A percentile compares a stretch with the other conserved stretches of the same genome.
Conservation (phyloP, 2,329 filamentous ascomycete species). For the Talaromyces pinophilus region DNA sequence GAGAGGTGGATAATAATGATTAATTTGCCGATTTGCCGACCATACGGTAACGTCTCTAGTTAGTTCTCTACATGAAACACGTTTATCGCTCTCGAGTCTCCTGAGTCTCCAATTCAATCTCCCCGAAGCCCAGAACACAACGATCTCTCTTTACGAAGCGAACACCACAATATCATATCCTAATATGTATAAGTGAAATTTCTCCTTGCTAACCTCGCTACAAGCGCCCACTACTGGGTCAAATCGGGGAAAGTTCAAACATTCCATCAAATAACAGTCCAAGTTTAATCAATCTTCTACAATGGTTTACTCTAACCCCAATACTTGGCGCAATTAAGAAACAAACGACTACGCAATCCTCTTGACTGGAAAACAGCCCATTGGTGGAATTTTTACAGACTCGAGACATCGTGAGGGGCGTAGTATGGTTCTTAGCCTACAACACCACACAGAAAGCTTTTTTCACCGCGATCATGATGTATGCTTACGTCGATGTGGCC, state of each 20-base stretch:
- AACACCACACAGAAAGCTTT: not conserved
- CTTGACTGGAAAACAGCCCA: not conserved
- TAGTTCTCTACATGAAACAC: not conserved
- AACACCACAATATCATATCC: not conserved
- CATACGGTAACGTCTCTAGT: too few relatives aligned
- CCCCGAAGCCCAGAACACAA: not conserved
- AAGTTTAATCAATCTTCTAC: not conserved
- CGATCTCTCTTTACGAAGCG: not conserved
- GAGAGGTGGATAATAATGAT: not conserved
- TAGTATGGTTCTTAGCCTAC: not conserved
- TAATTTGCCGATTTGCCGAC: not conserved
- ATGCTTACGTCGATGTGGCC: not conserved
- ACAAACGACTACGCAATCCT: not conserved
- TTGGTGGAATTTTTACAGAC: not conserved
- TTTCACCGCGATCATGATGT: not conserved
- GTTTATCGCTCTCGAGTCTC: not conserved
- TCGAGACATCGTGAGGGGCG: not conserved
- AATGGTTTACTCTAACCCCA: not conserved
- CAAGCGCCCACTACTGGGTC: not conserved
- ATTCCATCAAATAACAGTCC: not conserved
- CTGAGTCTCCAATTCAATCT: not conserved
- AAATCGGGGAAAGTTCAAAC: not conserved
- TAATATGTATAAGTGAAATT: not conserved
- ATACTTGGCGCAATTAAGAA: not conserved
- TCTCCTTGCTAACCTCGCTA: not conserved